Percentiles rank a stretch among this genome's conserved stretches.
phyloP scores from a whole-genome alignment of 495 filamentous ascomycete species.

The Penicillium bialowiezense region DNA sequence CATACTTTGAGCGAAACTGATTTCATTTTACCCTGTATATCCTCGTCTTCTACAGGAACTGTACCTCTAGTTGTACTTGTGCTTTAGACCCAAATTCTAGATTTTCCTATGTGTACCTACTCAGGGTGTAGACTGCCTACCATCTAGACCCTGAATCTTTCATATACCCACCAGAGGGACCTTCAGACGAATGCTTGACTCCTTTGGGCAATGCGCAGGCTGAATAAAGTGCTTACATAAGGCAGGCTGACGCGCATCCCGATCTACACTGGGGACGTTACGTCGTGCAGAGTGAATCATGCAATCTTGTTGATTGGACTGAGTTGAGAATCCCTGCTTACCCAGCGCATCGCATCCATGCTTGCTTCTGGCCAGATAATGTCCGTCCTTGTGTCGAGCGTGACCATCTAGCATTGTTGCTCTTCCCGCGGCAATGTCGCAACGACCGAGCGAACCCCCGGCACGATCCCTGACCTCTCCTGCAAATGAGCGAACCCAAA shows the following conservation, averaged over 20 bases:
- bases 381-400: constrained; percentile 21
- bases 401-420: constrained; percentile 21
- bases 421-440: constrained; percentile 24
- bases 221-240: constrained; percentile 18
- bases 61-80: constrained; percentile 46
- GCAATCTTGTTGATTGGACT: not conserved
- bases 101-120: constrained; percentile 30
- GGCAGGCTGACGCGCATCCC: constrained; percentile 14
- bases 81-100: constrained; percentile 44
- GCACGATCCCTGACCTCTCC: constrained; percentile 15
- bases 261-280: constrained; percentile 13
- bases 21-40: constrained; percentile 36
- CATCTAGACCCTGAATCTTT: not conserved
- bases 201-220: not conserved
- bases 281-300: constrained; percentile 5
- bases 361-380: constrained; percentile 12
- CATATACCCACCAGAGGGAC: no score
- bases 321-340: not conserved
- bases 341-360: constrained; percentile 17
- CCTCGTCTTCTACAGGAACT: constrained; percentile 38
- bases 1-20: constrained; percentile 29
- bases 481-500: constrained; percentile 12
- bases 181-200: no score
- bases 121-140: not conserved
- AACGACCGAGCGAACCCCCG: constrained; percentile 17